phyloP scores from a whole-genome alignment of 73 alveolate species.

The Stentor roeselii region DNA sequence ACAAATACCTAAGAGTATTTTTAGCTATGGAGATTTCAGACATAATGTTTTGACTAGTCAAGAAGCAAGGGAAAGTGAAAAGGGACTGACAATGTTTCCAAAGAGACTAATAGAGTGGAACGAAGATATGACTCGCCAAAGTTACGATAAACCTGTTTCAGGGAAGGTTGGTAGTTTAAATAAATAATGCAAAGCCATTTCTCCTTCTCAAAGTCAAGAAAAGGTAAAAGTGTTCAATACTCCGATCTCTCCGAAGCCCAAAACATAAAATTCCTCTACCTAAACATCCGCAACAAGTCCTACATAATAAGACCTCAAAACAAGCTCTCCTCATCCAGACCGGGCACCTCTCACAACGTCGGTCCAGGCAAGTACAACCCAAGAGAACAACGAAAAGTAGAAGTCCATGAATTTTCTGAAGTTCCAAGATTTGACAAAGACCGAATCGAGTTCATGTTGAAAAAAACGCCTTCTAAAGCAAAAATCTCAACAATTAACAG shows the following conservation, averaged over 20 bases:
- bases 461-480: not conserved
- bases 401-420: not conserved
- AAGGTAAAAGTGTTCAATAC: too few relatives aligned
- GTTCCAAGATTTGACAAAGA: not conserved
- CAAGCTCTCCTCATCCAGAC: not conserved
- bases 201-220: too few relatives aligned
- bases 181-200: not conserved
- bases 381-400: not conserved
- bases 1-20: slow-evolving; percentile 30
- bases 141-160: slow-evolving; percentile 35
- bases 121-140: slow-evolving; percentile 36
- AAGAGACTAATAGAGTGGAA: slow-evolving; percentile 40
- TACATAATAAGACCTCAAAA: not conserved
- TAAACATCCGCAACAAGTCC: not conserved
- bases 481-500: too few relatives aligned
- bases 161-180: slow-evolving; percentile 38
- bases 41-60: slow-evolving; percentile 54
- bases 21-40: slow-evolving; percentile 53
- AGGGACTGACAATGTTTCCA: slow-evolving; percentile 22
- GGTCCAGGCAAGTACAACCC: slow-evolving; percentile 1
- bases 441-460: not conserved
- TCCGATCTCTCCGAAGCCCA: slow-evolving; percentile 3
- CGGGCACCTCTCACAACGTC: not conserved
- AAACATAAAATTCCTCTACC: not conserved
- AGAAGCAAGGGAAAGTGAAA: slow-evolving; percentile 26